phyloP scores from a whole-genome alignment of 73 alveolate species.

The Paramecium pentaurelia region DNA sequence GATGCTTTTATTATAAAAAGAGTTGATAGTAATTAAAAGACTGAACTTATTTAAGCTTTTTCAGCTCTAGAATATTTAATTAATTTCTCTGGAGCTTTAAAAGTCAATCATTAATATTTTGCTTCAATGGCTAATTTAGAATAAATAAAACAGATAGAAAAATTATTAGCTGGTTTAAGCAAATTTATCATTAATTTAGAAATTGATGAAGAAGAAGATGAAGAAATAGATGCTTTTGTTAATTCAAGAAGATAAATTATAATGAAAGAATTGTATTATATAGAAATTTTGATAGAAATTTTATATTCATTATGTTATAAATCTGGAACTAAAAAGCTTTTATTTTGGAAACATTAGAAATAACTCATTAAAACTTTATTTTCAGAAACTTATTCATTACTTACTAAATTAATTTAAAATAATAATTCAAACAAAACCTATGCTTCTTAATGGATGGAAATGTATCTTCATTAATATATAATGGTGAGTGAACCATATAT shows the following conservation, averaged over 20 bases:
- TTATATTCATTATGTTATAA: not conserved
- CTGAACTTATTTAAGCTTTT: not conserved
- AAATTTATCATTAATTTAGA: not conserved
- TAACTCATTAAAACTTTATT: not conserved
- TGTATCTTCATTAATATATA: not conserved
- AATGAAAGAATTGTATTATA: not conserved
- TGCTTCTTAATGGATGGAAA: conserved; percentile 19
- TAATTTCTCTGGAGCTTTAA: not conserved
- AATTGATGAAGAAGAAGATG: not conserved
- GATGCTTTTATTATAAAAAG: not conserved
- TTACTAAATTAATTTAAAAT: not conserved
- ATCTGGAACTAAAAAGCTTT: not conserved
- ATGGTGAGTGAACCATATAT: not conserved
- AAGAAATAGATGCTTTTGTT: not conserved
- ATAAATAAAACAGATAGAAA: not conserved
- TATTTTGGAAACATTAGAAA: not conserved
- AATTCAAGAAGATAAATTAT: not conserved
- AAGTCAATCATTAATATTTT: not conserved
- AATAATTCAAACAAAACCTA: not conserved
- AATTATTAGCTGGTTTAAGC: not conserved
- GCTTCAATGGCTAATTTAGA: not conserved
- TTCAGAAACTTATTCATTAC: not conserved
- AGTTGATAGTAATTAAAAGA: not conserved
- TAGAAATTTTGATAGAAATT: not conserved
- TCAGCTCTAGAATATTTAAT: not conserved